Conservation (phyloP, 306 rosid genomes). For the Pyrus communis region DNA sequence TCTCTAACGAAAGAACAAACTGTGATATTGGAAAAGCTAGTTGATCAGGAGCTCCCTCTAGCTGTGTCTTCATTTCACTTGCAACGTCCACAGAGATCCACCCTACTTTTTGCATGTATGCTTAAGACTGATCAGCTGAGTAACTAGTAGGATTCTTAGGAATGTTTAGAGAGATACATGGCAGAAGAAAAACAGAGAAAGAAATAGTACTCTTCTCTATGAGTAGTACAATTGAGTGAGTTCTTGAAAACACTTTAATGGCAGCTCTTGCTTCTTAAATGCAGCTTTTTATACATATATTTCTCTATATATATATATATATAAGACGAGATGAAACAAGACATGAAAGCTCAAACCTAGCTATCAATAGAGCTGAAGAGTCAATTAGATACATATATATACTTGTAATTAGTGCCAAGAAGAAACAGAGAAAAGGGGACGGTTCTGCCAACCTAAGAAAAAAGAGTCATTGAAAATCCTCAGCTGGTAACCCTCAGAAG, state of each 20-base stretch:
- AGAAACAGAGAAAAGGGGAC: constrained; percentile 48
- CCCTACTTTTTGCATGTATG: background rate
- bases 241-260: background rate
- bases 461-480: constrained; percentile 32
- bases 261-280: background rate
- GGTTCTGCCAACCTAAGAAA: constrained; percentile 46
- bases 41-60: background rate
- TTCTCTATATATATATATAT: background rate
- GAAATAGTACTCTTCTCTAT: background rate
- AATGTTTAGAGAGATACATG: background rate
- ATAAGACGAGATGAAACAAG: background rate
- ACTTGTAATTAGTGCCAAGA: constrained; percentile 31
- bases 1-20: background rate
- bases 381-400: background rate
- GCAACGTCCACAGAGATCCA: background rate
- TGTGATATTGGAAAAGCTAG: background rate
- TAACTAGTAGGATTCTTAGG: background rate
- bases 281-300: background rate
- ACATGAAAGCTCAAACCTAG: background rate
- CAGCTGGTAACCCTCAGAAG: constrained; percentile 47
- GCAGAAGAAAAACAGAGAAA: background rate
- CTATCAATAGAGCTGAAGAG: too few species aligned
- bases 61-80: background rate
- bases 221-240: background rate
- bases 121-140: background rate